These are phyloP conservation scores for Venturia effusa DNA, from an alignment of 2,329 filamentous ascomycete genomes.

Conservation along the genomic window DNA sequence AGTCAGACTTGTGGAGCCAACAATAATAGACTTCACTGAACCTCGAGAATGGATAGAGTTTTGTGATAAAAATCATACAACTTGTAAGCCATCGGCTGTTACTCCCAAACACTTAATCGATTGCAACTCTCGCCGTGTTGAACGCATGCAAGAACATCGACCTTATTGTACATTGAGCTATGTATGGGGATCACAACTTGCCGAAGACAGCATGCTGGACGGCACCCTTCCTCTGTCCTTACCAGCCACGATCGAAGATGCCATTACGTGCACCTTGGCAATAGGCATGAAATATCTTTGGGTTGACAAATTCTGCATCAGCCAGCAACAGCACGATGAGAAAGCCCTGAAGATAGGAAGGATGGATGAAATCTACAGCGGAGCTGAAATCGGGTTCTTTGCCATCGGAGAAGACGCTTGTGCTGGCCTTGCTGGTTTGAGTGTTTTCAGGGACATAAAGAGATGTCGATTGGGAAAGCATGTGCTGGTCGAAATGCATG, in stretches of 20 bases:
- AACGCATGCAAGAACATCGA: background rate
- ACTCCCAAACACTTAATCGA: background rate
- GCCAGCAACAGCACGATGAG: background rate
- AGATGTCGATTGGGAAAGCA: too few relatives aligned
- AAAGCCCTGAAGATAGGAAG: background rate
- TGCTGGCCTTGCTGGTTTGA: too few relatives aligned
- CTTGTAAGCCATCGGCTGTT: background rate
- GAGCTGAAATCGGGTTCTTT: background rate
- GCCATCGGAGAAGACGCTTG: background rate
- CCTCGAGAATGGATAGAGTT: background rate
- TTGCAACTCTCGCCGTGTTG: background rate
- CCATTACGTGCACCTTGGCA: background rate
- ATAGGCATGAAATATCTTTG: background rate
- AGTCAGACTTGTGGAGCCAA: too few relatives aligned
- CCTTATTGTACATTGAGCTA: background rate
- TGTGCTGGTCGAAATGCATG: too few relatives aligned
- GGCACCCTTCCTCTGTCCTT: background rate
- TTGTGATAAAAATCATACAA: background rate
- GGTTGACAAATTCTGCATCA: background rate
- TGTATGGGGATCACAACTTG: background rate
- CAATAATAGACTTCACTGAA: background rate
- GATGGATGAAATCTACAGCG: background rate
- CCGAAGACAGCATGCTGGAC: background rate
- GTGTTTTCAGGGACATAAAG: too few relatives aligned
- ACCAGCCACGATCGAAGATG: background rate